Conservation (phyloP, 352 stramenopile genomes). For the Pythium pyrilobum region DNA sequence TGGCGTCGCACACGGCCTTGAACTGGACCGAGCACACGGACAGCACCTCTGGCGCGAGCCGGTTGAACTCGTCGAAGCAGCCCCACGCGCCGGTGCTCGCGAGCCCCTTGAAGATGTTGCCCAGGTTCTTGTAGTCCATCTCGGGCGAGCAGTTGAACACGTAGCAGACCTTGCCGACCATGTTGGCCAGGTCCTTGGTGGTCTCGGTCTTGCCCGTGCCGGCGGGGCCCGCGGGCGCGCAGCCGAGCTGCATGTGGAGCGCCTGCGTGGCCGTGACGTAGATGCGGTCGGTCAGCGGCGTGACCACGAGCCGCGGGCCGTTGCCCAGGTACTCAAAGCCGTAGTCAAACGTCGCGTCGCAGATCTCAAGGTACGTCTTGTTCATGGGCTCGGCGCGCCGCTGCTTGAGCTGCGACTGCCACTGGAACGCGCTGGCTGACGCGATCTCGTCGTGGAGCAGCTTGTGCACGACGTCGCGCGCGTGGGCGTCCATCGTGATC, state of each 20-base stretch:
- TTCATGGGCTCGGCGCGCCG: constrained; percentile 37
- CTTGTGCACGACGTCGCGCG: constrained; percentile 89
- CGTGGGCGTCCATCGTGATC: constrained; percentile 94
- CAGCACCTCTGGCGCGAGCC: constrained; percentile 89
- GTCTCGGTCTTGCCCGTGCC: constrained; percentile 95
- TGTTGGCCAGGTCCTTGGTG: constrained; percentile 92
- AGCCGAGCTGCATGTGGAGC: constrained; percentile 95
- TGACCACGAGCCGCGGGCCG: constrained; percentile 90
- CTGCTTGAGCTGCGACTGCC: constrained; percentile 93
- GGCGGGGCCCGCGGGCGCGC: constrained; percentile 84
- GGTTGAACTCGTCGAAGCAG: constrained; percentile 97
- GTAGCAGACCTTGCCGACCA: constrained; percentile 92
- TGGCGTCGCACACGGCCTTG: constrained; percentile 93
- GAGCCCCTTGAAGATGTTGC: constrained; percentile 95
- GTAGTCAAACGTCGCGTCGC: constrained; percentile 91
- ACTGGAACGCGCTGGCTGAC: constrained; percentile 78
- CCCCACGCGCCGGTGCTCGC: constrained; percentile 91
- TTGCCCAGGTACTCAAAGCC: constrained; percentile 96
- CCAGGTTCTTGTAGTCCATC: constrained; percentile 95
- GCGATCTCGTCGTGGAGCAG: constrained; percentile 85
- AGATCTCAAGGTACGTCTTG: constrained; percentile 82
- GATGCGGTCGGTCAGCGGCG: constrained; percentile 92
- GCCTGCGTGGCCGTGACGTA: constrained; percentile 94
- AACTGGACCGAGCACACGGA: constrained; percentile 93
- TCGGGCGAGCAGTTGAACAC: constrained; percentile 95